Conservation (phyloP, 2,329 filamentous ascomycete genomes). For the Nemania sp. region DNA sequence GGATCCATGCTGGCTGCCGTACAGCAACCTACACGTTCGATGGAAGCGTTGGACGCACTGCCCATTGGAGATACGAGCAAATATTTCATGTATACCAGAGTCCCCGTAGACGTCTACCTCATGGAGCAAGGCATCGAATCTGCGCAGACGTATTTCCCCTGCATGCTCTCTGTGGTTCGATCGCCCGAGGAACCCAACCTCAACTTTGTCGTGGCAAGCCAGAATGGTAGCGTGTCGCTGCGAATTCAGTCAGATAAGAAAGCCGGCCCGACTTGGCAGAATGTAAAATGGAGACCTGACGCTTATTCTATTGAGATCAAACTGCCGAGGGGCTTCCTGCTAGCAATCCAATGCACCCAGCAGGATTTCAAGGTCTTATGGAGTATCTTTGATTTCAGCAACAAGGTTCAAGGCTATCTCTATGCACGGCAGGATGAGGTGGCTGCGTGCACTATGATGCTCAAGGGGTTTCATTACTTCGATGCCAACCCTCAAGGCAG, state of each 20-base stretch:
- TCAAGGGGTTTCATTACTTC: constrained; percentile 80
- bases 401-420: constrained; percentile 73
- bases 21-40: constrained; percentile 51
- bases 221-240: constrained; percentile 77
- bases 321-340: constrained; percentile 74
- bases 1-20: constrained; percentile 54
- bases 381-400: constrained; percentile 84
- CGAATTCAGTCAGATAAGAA: constrained; percentile 71
- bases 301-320: constrained; percentile 68
- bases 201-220: constrained; percentile 76
- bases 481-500: constrained; percentile 71
- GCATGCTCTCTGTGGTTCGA: constrained; percentile 75
- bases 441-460: constrained; percentile 68
- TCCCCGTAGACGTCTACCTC: constrained; percentile 74
- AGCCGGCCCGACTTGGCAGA: constrained; percentile 75
- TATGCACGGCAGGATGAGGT: constrained; percentile 71
- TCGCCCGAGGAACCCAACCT: constrained; percentile 70
- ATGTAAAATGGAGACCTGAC: constrained; percentile 78
- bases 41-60: constrained; percentile 68
- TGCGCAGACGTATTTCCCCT: constrained; percentile 71
- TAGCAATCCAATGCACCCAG: constrained; percentile 73
- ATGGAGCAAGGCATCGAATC: constrained; percentile 73
- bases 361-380: constrained; percentile 79
- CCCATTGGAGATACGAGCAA: constrained; percentile 76
- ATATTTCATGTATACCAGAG: constrained; percentile 78